Evolutionary conservation across 345 rosid species (phyloP).

Genomic region (Salix dunnii): DNA sequence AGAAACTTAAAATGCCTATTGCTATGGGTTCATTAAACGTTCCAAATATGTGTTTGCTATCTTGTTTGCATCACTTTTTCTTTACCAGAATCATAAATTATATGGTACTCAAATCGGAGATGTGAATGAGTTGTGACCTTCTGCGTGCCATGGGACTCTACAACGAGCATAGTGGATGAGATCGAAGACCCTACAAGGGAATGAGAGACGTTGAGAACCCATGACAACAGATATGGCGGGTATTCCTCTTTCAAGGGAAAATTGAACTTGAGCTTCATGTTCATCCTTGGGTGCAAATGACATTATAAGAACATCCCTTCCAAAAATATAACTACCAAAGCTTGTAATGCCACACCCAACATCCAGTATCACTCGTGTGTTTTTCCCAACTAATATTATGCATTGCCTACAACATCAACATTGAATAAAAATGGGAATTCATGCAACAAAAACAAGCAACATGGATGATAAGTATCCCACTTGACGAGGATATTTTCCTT

Average conservation of each 20-base stretch:
- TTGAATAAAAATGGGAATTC: not conserved
- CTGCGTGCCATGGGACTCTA: constrained; percentile 92
- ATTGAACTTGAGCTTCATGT: constrained; percentile 95
- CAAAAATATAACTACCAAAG: constrained; percentile 81
- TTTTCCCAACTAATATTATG: constrained; percentile 81
- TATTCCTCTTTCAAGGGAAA: constrained; percentile 92
- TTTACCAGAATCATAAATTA: not conserved
- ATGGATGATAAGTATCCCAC: not conserved
- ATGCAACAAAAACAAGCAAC: too few species aligned
- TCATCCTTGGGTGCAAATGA: constrained; percentile 97
- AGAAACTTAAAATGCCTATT: too few species aligned
- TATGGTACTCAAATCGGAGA: not conserved
- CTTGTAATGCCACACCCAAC: constrained; percentile 99
- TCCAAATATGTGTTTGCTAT: too few species aligned
- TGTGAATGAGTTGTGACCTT: constrained; percentile 28
- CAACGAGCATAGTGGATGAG: constrained; percentile 88
- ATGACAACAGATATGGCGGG: constrained; percentile 96
- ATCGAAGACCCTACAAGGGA: constrained; percentile 89
- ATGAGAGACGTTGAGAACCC: constrained; percentile 87
- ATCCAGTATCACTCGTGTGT: constrained; percentile 65
- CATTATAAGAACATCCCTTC: constrained; percentile 83
- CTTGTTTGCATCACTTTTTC: too few species aligned
- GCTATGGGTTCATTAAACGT: too few species aligned
- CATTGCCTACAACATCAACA: constrained; percentile 43
- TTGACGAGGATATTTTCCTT: not conserved